Percentiles rank a stretch among this genome's conserved stretches.
Conservation (phyloP, 1,139 yeast species). For the Blastobotrys proliferans region DNA sequence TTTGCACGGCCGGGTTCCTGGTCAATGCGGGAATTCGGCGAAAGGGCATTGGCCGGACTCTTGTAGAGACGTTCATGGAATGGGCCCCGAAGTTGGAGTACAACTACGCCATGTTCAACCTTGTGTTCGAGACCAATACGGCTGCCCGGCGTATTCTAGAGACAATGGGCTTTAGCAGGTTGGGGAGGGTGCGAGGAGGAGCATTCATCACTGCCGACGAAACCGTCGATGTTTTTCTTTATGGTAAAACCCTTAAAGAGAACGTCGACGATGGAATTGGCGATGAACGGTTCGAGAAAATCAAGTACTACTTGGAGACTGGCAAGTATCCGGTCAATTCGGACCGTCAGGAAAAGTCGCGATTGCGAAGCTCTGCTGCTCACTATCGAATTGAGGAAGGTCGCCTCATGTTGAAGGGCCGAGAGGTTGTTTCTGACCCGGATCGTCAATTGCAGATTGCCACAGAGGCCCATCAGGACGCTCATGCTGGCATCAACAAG, state of each 20-base stretch:
- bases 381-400: conserved; percentile 72
- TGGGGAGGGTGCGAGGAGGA: conserved; percentile 79
- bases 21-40: conserved; percentile 92
- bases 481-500: conserved; percentile 88
- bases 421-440: conserved; percentile 77
- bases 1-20: conserved; percentile 84
- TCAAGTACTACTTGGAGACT: conserved; percentile 72
- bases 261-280: conserved; percentile 50
- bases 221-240: conserved; percentile 78
- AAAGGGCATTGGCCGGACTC: conserved; percentile 84
- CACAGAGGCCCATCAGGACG: conserved; percentile 59
- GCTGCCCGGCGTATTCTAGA: conserved; percentile 81
- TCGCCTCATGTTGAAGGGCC: conserved; percentile 68
- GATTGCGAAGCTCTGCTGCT: conserved; percentile 77
- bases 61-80: conserved; percentile 76
- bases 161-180: conserved; percentile 66
- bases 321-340: conserved; percentile 84
- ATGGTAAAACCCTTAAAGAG: conserved; percentile 53
- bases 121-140: conserved; percentile 83
- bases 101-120: conserved; percentile 75
- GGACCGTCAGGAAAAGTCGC: conserved; percentile 76
- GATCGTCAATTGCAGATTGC: conserved; percentile 72
- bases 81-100: conserved; percentile 93
- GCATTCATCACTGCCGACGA: conserved; percentile 84
- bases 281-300: conserved; percentile 68